A percentile compares a stretch with the other conserved stretches of the same genome.
Evolutionary conservation across 352 stramenopile species (phyloP).

Genomic region (Phytophthora vignae): DNA sequence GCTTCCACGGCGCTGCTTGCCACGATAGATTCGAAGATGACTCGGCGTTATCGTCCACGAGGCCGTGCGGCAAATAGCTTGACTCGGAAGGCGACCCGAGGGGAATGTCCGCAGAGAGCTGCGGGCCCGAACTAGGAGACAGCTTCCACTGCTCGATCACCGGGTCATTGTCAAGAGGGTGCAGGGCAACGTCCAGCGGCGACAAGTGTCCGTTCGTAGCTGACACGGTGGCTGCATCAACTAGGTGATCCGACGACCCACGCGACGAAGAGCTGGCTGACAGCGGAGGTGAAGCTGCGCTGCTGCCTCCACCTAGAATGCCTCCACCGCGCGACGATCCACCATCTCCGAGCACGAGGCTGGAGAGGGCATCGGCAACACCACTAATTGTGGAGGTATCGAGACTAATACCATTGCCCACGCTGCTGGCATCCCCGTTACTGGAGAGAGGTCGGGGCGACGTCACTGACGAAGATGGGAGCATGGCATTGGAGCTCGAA

Average conservation of each 20-base stretch:
- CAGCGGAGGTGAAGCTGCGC: conserved; percentile 50
- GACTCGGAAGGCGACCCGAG: conserved; percentile 54
- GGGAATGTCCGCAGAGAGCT: conserved; percentile 50
- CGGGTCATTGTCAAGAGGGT: conserved; percentile 61
- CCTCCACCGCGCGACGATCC: conserved; percentile 28
- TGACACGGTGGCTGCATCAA: conserved; percentile 41
- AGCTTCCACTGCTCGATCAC: conserved; percentile 87
- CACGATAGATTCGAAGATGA: conserved; percentile 49
- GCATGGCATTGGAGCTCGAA: conserved; percentile 42
- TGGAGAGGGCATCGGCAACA: conserved; percentile 77
- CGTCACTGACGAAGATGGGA: conserved; percentile 42
- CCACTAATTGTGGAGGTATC: conserved; percentile 48
- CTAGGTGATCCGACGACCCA: conserved; percentile 61
- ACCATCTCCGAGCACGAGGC: conserved; percentile 66
- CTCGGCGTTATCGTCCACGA: conserved; percentile 43
- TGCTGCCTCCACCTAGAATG: conserved; percentile 25
- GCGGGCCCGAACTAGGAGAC: conserved; percentile 60
- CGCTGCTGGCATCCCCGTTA: conserved; percentile 40
- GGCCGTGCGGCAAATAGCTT: conserved; percentile 51
- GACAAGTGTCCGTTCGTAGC: conserved; percentile 53
- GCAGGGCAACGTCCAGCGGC: conserved; percentile 60
- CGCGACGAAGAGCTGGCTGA: conserved; percentile 68
- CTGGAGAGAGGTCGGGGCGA: conserved; percentile 37
- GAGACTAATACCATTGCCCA: conserved; percentile 42
- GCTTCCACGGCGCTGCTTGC: conserved; percentile 62